Evolutionary conservation across 2,329 filamentous ascomycete species (phyloP).

Genomic region (Talaromyces marneffei): DNA sequence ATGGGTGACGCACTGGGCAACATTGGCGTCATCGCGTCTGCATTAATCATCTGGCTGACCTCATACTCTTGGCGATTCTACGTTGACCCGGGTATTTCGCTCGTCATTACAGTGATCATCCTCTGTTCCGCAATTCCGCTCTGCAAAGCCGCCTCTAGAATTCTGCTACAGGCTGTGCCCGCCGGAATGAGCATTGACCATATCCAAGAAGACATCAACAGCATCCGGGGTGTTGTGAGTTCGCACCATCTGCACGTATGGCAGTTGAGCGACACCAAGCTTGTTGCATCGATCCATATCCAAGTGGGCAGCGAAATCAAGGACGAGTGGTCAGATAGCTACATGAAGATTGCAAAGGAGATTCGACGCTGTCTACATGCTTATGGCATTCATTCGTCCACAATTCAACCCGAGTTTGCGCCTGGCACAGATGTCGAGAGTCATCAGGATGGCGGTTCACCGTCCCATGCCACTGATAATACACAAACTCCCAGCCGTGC

Average conservation of each 20-base stretch:
- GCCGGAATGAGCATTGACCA: conserved; percentile 82
- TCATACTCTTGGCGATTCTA: conserved; percentile 76
- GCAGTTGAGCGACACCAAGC: conserved; percentile 92
- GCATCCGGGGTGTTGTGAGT: conserved; percentile 75
- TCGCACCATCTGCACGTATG: conserved; percentile 97
- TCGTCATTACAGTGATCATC: conserved; percentile 81
- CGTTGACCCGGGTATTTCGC: conserved; percentile 83
- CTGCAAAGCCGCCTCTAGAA: conserved; percentile 57
- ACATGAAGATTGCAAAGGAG: conserved; percentile 82
- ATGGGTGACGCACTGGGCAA: conserved; percentile 45
- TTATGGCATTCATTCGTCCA: conserved; percentile 94
- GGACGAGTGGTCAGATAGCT: conserved; percentile 67
- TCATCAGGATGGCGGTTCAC: background rate
- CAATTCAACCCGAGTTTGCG: conserved; percentile 84
- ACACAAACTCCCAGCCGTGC: conserved; percentile 26
- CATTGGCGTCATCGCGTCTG: conserved; percentile 52
- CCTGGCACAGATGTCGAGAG: conserved; percentile 33
- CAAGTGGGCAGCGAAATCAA: conserved; percentile 87
- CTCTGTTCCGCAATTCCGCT: conserved; percentile 48
- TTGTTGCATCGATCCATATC: conserved; percentile 88
- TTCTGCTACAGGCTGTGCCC: conserved; percentile 89
- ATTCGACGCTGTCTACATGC: conserved; percentile 85
- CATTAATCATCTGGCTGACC: conserved; percentile 86
- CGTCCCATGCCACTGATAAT: background rate
- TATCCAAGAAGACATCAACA: conserved; percentile 84